Conservation (phyloP, 2,329 filamentous ascomycete genomes). For the Epicoccum nigrum region DNA sequence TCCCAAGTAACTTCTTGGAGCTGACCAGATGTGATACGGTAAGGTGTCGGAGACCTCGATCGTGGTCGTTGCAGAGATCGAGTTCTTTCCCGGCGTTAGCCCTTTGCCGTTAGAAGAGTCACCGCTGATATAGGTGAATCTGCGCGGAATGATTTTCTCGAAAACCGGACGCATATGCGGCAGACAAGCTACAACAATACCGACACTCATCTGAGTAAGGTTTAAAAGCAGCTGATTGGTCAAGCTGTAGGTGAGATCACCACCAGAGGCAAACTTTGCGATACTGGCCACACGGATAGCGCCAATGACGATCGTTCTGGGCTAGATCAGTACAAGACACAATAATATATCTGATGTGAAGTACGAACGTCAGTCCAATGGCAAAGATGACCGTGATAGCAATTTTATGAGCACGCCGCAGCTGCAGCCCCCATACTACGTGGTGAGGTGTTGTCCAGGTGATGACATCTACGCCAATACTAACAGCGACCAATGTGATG, state of each 20-base stretch:
- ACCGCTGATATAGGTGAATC: conserved; percentile 15
- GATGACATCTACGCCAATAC: conserved; percentile 26
- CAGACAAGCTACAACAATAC: conserved; percentile 34
- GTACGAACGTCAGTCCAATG: conserved; percentile 29
- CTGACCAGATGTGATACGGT: neutral
- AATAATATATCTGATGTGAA: too few species aligned
- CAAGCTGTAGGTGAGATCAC: conserved; percentile 26
- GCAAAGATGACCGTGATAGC: conserved; percentile 33
- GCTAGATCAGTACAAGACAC: neutral
- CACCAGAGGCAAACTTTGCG: neutral
- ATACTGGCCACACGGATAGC: conserved; percentile 1
- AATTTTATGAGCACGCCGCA: conserved; percentile 31
- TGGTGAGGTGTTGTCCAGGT: conserved; percentile 35
- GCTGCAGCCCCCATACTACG: conserved; percentile 33
- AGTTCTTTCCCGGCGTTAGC: neutral
- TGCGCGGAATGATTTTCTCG: conserved; percentile 22
- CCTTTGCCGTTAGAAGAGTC: neutral
- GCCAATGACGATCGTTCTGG: conserved; percentile 5
- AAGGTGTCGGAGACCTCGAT: conserved; percentile 22
- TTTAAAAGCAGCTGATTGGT: conserved; percentile 27
- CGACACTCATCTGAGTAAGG: conserved; percentile 30
- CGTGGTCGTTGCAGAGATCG: conserved; percentile 28
- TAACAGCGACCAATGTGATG: conserved; percentile 16
- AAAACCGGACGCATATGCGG: conserved; percentile 34
- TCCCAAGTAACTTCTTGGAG: too few species aligned